A percentile compares a stretch with the other conserved stretches of the same genome.
phyloP scores from a whole-genome alignment of 202 grass and related monocot species.

The Thinopyrum obtusiflorum region DNA sequence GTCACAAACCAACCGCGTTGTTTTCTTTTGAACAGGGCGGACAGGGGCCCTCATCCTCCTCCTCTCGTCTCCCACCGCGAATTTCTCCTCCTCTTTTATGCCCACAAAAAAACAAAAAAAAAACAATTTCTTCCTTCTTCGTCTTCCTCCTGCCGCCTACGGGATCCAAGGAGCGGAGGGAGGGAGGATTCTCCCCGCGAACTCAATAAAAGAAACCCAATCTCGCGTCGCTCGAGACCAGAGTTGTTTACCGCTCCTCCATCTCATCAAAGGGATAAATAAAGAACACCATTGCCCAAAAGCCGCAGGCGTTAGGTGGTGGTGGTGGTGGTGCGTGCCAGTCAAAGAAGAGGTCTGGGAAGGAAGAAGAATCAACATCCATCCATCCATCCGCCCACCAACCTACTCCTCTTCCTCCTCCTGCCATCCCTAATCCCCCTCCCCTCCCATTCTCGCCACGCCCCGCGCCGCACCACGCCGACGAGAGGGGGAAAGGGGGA shows the following conservation, averaged over 20 bases:
- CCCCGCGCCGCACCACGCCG: background rate
- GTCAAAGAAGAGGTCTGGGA: constrained; percentile 2
- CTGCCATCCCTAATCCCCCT: background rate
- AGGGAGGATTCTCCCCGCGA: background rate
- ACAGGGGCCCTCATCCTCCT: background rate
- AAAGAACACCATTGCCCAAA: background rate
- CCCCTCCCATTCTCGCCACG: constrained; percentile 1
- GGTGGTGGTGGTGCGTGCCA: constrained; percentile 11
- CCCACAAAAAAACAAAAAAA: background rate
- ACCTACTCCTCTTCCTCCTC: background rate
- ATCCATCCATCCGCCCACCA: background rate
- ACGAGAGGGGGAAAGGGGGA: background rate
- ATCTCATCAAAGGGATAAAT: background rate
- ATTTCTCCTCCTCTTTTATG: background rate
- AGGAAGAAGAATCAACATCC: background rate
- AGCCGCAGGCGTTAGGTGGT: constrained; percentile 25
- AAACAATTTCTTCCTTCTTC: background rate
- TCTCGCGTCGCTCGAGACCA: background rate
- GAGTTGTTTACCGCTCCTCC: background rate
- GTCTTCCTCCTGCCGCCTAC: constrained; percentile 14
- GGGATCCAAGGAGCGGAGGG: background rate
- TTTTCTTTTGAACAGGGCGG: background rate
- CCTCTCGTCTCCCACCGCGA: background rate
- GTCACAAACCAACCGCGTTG: background rate
- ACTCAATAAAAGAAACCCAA: background rate